Percentiles rank a stretch among this genome's conserved stretches.
phyloP scores from a whole-genome alignment of 2,329 filamentous ascomycete genomes.

The Clarireedia paspali region DNA sequence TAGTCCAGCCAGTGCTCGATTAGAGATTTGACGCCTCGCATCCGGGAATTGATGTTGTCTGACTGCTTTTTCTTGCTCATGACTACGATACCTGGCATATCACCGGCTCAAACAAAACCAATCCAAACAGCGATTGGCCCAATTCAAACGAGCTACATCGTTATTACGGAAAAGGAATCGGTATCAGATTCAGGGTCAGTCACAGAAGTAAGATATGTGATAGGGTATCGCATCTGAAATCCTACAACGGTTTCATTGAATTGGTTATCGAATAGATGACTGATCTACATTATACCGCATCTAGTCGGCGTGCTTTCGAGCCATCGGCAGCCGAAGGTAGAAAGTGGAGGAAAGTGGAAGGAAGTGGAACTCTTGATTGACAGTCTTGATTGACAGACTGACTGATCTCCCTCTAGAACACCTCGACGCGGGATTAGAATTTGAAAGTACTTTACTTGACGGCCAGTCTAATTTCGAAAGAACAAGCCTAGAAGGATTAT shows the following conservation, averaged over 20 bases:
- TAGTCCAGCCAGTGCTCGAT: constrained; percentile 1
- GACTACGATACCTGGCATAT: neutral
- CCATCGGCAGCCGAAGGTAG: neutral
- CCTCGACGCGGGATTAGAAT: constrained; percentile 1
- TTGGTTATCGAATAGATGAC: neutral
- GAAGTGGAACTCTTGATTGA: neutral
- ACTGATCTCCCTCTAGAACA: constrained; percentile 6
- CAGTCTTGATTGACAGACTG: neutral
- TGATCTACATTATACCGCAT: neutral
- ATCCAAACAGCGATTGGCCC: neutral
- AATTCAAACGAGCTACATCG: constrained; percentile 2
- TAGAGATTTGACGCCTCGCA: neutral
- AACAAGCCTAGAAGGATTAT: constrained; percentile 4
- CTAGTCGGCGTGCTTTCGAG: neutral
- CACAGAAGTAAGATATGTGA: neutral
- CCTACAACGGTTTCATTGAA: neutral
- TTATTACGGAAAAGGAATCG: neutral
- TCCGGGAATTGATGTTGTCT: neutral
- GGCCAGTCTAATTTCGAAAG: neutral
- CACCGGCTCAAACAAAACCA: neutral
- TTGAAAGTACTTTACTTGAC: neutral
- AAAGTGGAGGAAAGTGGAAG: neutral
- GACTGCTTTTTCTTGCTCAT: neutral
- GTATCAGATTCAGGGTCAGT: neutral
- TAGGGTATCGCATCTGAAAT: neutral